Conservation (phyloP, 2,329 filamentous ascomycete species). For the Eutypella sp. region DNA sequence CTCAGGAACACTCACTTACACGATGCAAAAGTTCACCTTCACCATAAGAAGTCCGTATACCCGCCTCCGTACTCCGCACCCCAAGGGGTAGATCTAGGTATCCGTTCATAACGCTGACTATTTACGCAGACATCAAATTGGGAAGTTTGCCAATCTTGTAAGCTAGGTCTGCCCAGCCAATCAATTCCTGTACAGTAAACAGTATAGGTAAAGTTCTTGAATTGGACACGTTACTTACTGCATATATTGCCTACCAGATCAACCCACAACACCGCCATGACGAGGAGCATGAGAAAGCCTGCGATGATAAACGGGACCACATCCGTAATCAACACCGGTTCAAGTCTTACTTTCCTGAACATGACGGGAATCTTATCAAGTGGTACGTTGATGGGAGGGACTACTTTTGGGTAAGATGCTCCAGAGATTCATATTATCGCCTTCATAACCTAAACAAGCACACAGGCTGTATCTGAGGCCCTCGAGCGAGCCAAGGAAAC, state of each 20-base stretch:
- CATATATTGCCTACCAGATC: constrained; percentile 42
- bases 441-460: constrained; percentile 3
- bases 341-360: constrained; percentile 84
- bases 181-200: too few species aligned
- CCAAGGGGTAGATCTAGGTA: background rate
- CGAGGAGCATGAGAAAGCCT: constrained; percentile 81
- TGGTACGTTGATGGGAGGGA: constrained; percentile 97
- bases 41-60: constrained; percentile 50
- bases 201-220: too few species aligned
- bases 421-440: background rate
- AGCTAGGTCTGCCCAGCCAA: constrained; percentile 13
- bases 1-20: constrained; percentile 49
- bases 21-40: constrained; percentile 52
- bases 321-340: constrained; percentile 76
- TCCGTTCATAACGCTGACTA: background rate
- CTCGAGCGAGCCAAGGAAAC: constrained; percentile 86
- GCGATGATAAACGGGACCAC: constrained; percentile 71
- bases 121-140: constrained; percentile 47
- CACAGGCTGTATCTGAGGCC: constrained; percentile 71
- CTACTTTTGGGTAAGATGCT: constrained; percentile 71
- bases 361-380: constrained; percentile 80
- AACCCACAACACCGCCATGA: constrained; percentile 90
- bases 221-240: constrained; percentile 1
- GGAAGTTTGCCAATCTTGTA: constrained; percentile 59
- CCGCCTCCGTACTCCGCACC: too few species aligned